phyloP scores from a whole-genome alignment of 371 early-diverging fungal species.

The Rhizopus arrhizus region DNA sequence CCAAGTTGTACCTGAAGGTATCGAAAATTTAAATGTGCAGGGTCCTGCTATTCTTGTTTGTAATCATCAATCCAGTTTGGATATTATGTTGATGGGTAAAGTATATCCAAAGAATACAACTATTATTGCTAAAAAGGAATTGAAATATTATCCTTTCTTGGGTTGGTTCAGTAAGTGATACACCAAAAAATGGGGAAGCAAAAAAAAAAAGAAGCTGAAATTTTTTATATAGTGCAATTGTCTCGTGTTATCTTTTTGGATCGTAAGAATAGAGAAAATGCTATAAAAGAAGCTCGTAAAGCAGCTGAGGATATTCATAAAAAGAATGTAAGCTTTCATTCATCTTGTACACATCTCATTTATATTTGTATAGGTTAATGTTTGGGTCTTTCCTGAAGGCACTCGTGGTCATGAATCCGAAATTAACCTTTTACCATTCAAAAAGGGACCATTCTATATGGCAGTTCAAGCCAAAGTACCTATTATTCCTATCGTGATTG shows the following conservation, averaged over 20 bases:
- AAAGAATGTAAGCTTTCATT: conserved; percentile 60
- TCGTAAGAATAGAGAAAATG: conserved; percentile 79
- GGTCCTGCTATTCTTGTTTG: conserved; percentile 72
- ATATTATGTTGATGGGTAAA: conserved; percentile 72
- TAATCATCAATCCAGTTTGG: conserved; percentile 90
- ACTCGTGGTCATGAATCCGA: conserved; percentile 80
- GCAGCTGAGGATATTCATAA: conserved; percentile 77
- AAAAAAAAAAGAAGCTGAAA: neutral
- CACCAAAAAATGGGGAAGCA: neutral
- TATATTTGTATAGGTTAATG: conserved; percentile 56
- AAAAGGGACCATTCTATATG: conserved; percentile 91
- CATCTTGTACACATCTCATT: neutral
- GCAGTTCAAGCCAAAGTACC: conserved; percentile 88
- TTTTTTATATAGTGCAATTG: conserved; percentile 61
- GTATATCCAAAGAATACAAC: conserved; percentile 74
- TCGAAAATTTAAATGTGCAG: conserved; percentile 54
- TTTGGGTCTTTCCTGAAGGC: conserved; percentile 94
- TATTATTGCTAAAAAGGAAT: conserved; percentile 82
- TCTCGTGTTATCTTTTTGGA: conserved; percentile 86
- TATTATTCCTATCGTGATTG: conserved; percentile 87
- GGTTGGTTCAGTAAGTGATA: conserved; percentile 85
- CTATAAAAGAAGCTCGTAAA: conserved; percentile 76
- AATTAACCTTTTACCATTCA: conserved; percentile 85
- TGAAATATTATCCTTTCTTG: conserved; percentile 83
- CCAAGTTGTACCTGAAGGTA: conserved; percentile 60